phyloP scores from a whole-genome alignment of 768 basidiomycete genomes.

The Gloeostereum incarnatum region DNA sequence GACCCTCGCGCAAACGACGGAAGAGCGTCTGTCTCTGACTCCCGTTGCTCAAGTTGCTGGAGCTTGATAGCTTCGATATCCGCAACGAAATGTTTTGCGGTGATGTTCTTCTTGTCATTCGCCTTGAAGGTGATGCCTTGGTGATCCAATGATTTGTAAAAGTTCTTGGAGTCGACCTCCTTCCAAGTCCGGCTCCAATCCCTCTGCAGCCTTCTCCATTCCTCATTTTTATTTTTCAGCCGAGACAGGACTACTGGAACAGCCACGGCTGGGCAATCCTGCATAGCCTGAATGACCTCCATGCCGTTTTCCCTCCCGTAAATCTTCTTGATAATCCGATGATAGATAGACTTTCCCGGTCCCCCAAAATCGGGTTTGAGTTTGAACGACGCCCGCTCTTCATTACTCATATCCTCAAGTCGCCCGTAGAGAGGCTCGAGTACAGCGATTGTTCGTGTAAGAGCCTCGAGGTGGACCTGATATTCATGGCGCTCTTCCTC shows the following conservation, averaged over 20 bases:
- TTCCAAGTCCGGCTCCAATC: slow-evolving; percentile 98
- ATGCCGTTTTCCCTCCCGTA: slow-evolving; percentile 74
- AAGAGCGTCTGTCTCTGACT: slow-evolving; percentile 13
- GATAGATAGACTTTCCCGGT: slow-evolving; percentile 77
- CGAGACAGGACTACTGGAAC: slow-evolving; percentile 87
- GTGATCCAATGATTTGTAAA: slow-evolving; percentile 95
- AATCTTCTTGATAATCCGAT: slow-evolving; percentile 88
- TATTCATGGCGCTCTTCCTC: slow-evolving; percentile 99
- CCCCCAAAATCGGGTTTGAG: slow-evolving; percentile 89
- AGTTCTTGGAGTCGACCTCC: slow-evolving; percentile 95
- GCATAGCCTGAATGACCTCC: slow-evolving; percentile 79
- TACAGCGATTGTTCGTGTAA: slow-evolving; percentile 82
- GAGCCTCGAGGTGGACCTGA: slow-evolving; percentile 89
- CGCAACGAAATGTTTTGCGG: slow-evolving; percentile 70
- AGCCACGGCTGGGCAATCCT: slow-evolving; percentile 85
- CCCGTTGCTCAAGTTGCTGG: slow-evolving; percentile 44
- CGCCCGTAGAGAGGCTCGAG: slow-evolving; percentile 82
- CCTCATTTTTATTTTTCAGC: slow-evolving; percentile 90
- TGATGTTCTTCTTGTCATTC: slow-evolving; percentile 92
- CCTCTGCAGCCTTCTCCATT: slow-evolving; percentile 90
- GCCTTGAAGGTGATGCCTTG: slow-evolving; percentile 92
- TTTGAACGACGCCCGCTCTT: slow-evolving; percentile 76
- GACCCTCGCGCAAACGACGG: slow-evolving; percentile 34
- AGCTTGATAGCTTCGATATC: slow-evolving; percentile 69
- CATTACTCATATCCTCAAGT: slow-evolving; percentile 81